phyloP scores from a whole-genome alignment of 805 yeast genomes.

The Pichia pseudocactophila region DNA sequence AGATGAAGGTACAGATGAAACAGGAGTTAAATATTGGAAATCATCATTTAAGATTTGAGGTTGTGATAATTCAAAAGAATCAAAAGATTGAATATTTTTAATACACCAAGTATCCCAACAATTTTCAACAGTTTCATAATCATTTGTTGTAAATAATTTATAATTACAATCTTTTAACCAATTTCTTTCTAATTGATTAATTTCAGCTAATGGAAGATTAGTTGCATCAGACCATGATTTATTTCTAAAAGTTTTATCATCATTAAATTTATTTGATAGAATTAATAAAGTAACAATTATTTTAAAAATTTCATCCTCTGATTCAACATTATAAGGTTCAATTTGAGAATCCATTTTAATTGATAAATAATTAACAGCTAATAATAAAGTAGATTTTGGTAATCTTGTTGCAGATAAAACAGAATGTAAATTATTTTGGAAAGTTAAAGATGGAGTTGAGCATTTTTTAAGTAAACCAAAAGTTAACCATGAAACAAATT shows the following conservation, averaged over 20 bases:
- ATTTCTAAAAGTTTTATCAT: constrained; percentile 93
- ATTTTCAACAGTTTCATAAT: constrained; percentile 26
- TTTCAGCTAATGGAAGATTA: constrained; percentile 50
- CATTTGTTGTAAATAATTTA: constrained; percentile 26
- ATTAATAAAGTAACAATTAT: constrained; percentile 61
- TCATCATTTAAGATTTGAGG: constrained; percentile 12
- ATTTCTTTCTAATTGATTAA: constrained; percentile 59
- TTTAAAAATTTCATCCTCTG: constrained; percentile 36
- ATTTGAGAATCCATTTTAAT: constrained; percentile 38
- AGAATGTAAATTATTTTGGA: constrained; percentile 50
- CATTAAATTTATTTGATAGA: constrained; percentile 88
- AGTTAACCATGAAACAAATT: constrained; percentile 67
- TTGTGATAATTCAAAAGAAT: constrained; percentile 17
- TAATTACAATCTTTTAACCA: constrained; percentile 31
- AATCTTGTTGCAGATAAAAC: constrained; percentile 82
- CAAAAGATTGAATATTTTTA: constrained; percentile 9
- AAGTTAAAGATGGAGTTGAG: constrained; percentile 37
- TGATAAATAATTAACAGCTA: constrained; percentile 72
- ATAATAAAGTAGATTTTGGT: constrained; percentile 71
- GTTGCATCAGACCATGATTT: constrained; percentile 96
- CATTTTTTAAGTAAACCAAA: constrained; percentile 55
- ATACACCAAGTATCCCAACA: constrained; percentile 31
- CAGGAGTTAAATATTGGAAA: constrained; percentile 19
- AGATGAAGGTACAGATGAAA: constrained; percentile 17
- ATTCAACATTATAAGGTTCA: constrained; percentile 22